A percentile compares a stretch with the other conserved stretches of the same genome.
These are phyloP conservation scores for Antitrichia curtipendula DNA, from an alignment of 225 moss, liverwort and hornwort genomes.

Conservation along the genomic window DNA sequence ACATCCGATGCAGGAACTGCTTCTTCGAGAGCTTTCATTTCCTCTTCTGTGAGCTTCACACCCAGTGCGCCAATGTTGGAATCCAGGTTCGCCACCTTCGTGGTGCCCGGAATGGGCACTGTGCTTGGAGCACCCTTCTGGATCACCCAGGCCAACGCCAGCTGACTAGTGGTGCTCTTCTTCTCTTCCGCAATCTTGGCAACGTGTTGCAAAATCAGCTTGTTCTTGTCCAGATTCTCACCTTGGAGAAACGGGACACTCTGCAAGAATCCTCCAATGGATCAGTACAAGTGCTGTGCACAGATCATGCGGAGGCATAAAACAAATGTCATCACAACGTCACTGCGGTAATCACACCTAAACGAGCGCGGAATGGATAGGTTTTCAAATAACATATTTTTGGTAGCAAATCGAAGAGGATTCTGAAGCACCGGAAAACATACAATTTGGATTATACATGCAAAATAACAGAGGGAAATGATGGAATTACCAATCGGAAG, in stretches of 20 bases:
- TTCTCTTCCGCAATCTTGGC: slow-evolving; percentile 43
- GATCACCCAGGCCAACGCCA: slow-evolving; percentile 71
- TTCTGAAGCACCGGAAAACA: neutral
- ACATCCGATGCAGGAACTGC: slow-evolving; percentile 44
- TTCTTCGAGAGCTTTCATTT: slow-evolving; percentile 49
- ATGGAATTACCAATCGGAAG: slow-evolving; percentile 10
- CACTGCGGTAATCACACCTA: neutral
- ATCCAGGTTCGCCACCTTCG: slow-evolving; percentile 53
- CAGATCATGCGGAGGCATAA: too few relatives aligned
- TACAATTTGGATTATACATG: too few relatives aligned
- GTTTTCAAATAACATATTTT: too few relatives aligned
- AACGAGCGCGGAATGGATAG: neutral
- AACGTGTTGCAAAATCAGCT: slow-evolving; percentile 18
- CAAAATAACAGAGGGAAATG: neutral
- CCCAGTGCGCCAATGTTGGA: slow-evolving; percentile 46
- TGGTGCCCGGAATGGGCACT: slow-evolving; percentile 76
- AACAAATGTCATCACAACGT: neutral
- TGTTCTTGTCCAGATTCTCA: slow-evolving; percentile 53
- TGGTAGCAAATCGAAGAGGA: neutral
- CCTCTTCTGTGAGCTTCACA: slow-evolving; percentile 26
- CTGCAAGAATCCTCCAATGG: neutral
- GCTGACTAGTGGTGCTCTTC: slow-evolving; percentile 41
- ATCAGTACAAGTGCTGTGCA: neutral
- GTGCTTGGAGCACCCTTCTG: slow-evolving; percentile 31
- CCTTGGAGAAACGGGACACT: neutral